These are phyloP conservation scores for Luffa aegyptiaca DNA, from an alignment of 306 rosid species.

Conservation along the genomic window DNA sequence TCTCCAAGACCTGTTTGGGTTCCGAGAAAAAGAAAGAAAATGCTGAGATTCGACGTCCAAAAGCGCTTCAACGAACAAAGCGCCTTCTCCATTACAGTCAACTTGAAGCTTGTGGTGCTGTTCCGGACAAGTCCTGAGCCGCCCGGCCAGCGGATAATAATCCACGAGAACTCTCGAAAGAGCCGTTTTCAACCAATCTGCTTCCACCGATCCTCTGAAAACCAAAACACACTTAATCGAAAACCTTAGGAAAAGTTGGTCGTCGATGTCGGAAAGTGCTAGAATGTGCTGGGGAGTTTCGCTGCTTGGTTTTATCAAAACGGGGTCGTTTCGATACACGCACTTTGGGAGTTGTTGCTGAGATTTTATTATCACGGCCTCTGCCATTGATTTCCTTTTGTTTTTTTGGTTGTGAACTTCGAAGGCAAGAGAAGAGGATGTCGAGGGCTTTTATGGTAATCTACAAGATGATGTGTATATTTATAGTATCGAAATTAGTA, in stretches of 20 bases:
- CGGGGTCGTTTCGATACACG: slow-evolving; percentile 30
- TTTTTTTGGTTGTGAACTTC: neutral
- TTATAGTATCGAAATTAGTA: too few relatives aligned
- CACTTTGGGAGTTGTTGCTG: slow-evolving; percentile 71
- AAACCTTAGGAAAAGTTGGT: slow-evolving; percentile 71
- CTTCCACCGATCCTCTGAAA: slow-evolving; percentile 34
- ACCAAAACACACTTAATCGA: slow-evolving; percentile 59
- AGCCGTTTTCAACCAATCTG: slow-evolving; percentile 35
- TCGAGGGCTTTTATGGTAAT: neutral
- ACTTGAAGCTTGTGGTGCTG: slow-evolving; percentile 53
- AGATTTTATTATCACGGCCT: slow-evolving; percentile 22
- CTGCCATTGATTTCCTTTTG: neutral
- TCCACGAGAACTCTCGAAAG: slow-evolving; percentile 54
- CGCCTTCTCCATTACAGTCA: slow-evolving; percentile 81
- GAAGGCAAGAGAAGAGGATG: neutral
- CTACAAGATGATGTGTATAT: too few relatives aligned
- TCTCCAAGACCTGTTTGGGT: slow-evolving; percentile 58
- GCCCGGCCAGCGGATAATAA: slow-evolving; percentile 89
- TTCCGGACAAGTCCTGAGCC: slow-evolving; percentile 26
- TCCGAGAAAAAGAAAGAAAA: slow-evolving; percentile 32
- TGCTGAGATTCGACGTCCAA: slow-evolving; percentile 41
- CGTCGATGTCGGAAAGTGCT: slow-evolving; percentile 67
- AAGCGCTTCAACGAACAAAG: slow-evolving; percentile 66
- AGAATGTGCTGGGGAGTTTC: slow-evolving; percentile 69
- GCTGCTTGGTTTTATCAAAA: slow-evolving; percentile 31